Percentiles rank a stretch among this genome's conserved stretches.
Evolutionary conservation across 192 early-diverging fungal genomes (phyloP).

Genomic region (Backusella mclennaniae): DNA sequence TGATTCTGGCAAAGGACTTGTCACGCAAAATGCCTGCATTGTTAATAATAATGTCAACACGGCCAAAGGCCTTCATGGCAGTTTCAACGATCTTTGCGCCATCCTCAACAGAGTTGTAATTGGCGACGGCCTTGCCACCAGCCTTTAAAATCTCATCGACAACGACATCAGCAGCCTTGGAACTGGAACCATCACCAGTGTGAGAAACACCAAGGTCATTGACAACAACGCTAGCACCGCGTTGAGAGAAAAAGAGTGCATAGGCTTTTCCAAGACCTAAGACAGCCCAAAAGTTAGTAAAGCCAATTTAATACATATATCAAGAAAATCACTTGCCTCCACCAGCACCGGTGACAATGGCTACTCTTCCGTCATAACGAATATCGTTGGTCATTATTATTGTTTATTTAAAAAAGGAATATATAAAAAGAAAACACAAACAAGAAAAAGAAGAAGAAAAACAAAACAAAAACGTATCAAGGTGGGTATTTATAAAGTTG

Average conservation of each 20-base stretch:
- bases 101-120: conserved; percentile 96
- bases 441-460: background rate
- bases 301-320: background rate
- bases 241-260: conserved; percentile 85
- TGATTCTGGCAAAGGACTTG: conserved; percentile 95
- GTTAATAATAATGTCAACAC: conserved; percentile 95
- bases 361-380: conserved; percentile 82
- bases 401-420: background rate
- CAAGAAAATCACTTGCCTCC: conserved; percentile 59
- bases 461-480: background rate
- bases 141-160: conserved; percentile 88
- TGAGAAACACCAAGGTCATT: conserved; percentile 89
- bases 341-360: conserved; percentile 95
- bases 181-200: conserved; percentile 73
- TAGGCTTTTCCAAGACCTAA: conserved; percentile 82
- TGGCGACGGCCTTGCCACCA: conserved; percentile 93
- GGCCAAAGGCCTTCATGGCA: conserved; percentile 92
- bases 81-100: conserved; percentile 98
- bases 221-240: conserved; percentile 93
- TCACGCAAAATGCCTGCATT: conserved; percentile 99
- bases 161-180: conserved; percentile 88
- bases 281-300: background rate
- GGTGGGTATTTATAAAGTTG: conserved; percentile 5
- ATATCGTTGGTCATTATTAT: conserved; percentile 42
- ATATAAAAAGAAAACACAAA: conserved; percentile 15